Evolutionary conservation across 1,139 yeast species (phyloP), one percentile per base, ranked within the genome.

Genomic region (Sugiyamaella xylanicola): DNA sequence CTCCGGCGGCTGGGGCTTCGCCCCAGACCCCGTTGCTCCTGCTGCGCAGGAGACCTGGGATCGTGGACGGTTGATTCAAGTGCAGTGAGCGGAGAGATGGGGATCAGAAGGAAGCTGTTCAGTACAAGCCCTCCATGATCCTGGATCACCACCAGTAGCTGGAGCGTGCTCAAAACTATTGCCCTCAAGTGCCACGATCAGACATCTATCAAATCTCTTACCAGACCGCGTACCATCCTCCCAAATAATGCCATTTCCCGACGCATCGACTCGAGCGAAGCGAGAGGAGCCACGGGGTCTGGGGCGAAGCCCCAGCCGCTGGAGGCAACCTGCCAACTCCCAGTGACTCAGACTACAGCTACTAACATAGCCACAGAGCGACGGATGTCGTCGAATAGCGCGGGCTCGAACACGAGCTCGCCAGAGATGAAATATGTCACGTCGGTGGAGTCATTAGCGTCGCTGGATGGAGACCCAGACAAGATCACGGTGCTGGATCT

Each of bases 401-500:
- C 57, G 1, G 48, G 51, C 17, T 52, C 55, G n/a, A 46, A 21
- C 17, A 44, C 56, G 5, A 39, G 53, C 29, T 56, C 59, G 16
- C 62, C 62, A 2, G 52, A 48, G 27, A 51, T 58, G 50, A 53
- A 50, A 8, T 43, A 57, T 20, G 59, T 57, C 32, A 49, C 45
- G 37, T 64, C 67, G 3, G 56, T 58, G 4, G 62, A 61, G 16
- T 63, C 67, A 13, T 22, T 63, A 20, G 42, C 61, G 8, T 63
- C 66, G 5, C 46, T 63, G 35, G 63, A 63, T 19, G 64, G 59
- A 22, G 64, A 59, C 15, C 51, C 51, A 1, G 72, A 70, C 49
- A 61, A 64, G 35, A 56, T 70, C 9, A 64, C 72, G 11, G 60
- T 70, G 44, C 55, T 71, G 47, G 74, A 71, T 51, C 57, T 71